These are phyloP conservation scores for Smallanthus sonchifolius DNA, from an alignment of 129 eudicot genomes.

Conservation along the genomic window DNA sequence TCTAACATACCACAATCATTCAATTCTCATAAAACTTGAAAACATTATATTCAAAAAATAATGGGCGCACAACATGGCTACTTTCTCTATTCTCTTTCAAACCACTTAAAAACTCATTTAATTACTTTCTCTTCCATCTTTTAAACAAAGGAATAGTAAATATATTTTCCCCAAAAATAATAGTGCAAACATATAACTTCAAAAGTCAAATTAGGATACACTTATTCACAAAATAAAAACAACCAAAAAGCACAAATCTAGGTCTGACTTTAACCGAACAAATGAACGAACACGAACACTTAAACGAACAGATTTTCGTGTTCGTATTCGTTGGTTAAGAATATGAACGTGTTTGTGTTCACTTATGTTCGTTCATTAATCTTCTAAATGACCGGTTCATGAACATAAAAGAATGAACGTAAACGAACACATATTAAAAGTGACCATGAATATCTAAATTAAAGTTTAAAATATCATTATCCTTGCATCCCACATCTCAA, in stretches of 20 bases:
- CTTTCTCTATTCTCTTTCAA: not conserved
- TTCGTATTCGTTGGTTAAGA: too few relatives aligned
- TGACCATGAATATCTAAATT: too few relatives aligned
- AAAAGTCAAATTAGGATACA: not conserved
- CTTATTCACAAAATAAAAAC: not conserved
- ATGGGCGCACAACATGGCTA: not conserved
- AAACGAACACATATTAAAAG: too few relatives aligned
- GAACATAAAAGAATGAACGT: too few relatives aligned
- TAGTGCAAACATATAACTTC: not conserved
- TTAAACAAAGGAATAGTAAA: not conserved
- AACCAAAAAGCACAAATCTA: not conserved
- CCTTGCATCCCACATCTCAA: too few relatives aligned
- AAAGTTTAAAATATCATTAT: too few relatives aligned
- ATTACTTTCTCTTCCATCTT: not conserved
- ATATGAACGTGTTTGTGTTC: too few relatives aligned
- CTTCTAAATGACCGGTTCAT: too few relatives aligned
- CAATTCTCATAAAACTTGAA: not conserved
- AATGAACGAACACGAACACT: too few relatives aligned
- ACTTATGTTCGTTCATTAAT: too few relatives aligned
- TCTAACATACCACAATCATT: slow-evolving; percentile 15
- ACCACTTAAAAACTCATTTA: not conserved
- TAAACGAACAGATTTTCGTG: too few relatives aligned
- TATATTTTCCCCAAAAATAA: not conserved
- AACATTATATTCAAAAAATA: not conserved
- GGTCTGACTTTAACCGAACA: too few relatives aligned